Percentiles rank a stretch among this genome's conserved stretches.
phyloP scores from a whole-genome alignment of 331 rosid species.

The Acacia concinna region DNA sequence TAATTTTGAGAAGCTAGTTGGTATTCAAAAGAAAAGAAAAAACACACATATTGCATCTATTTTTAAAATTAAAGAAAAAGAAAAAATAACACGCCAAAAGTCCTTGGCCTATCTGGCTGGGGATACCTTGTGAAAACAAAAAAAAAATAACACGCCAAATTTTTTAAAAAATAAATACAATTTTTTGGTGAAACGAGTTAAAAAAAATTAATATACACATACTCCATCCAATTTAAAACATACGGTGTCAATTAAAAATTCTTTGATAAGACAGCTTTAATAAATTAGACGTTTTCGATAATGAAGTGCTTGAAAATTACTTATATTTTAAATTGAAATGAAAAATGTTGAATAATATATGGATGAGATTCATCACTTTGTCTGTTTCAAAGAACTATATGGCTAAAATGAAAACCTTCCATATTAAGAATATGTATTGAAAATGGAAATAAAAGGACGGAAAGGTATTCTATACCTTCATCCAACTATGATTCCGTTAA shows the following conservation, averaged over 20 bases:
- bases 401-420: background rate
- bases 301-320: background rate
- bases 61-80: background rate
- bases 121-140: no score
- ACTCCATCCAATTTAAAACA: no score
- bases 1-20: background rate
- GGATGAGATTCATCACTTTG: background rate
- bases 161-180: no score
- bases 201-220: background rate
- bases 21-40: background rate
- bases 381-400: background rate
- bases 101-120: no score
- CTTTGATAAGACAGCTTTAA: no score
- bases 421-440: background rate
- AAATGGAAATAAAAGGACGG: background rate
- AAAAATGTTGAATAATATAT: background rate
- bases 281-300: no score
- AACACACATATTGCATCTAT: background rate
- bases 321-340: background rate
- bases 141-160: no score
- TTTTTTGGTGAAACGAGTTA: no score
- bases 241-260: no score
- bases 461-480: background rate
- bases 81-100: no score
- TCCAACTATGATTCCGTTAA: background rate